Conservation (phyloP, 805 yeast genomes). For the Starmerella lactis-condensi region DNA sequence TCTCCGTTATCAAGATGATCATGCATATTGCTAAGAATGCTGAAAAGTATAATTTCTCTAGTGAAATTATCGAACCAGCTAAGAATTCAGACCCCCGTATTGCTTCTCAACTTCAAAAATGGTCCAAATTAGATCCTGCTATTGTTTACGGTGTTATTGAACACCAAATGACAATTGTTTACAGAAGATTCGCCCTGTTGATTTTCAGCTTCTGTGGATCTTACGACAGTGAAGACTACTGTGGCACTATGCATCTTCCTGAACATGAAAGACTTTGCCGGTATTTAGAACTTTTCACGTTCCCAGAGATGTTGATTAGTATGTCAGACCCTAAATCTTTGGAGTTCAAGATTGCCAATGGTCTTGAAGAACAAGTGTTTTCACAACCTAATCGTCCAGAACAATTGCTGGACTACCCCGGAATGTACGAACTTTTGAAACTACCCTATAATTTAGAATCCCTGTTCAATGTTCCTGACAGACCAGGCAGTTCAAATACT, state of each 20-base stretch:
- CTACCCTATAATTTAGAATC: constrained; percentile 51
- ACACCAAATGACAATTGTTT: constrained; percentile 11
- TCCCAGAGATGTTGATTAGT: constrained; percentile 9
- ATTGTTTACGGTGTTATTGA: constrained; percentile 6
- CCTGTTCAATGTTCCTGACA: constrained; percentile 34
- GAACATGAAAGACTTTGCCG: constrained; percentile 15
- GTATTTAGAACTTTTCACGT: constrained; percentile 15
- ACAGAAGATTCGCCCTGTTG: constrained; percentile 13
- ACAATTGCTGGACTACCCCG: constrained; percentile 39
- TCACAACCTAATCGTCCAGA: neutral
- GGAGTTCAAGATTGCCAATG: constrained; percentile 7
- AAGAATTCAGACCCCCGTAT: constrained; percentile 1
- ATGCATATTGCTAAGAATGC: no score
- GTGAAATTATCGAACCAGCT: no score
- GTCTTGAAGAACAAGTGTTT: neutral
- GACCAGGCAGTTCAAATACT: constrained; percentile 35
- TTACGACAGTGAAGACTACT: constrained; percentile 16
- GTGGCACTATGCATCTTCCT: constrained; percentile 11
- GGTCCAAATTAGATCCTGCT: constrained; percentile 8
- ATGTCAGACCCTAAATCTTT: constrained; percentile 7
- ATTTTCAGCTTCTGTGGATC: constrained; percentile 14
- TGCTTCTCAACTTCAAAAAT: constrained; percentile 1
- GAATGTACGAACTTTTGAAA: constrained; percentile 37
- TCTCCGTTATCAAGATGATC: no score
- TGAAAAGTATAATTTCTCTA: no score